These are phyloP conservation scores for Claviceps sp. DNA, from an alignment of 2,329 filamentous ascomycete genomes.

Conservation along the genomic window DNA sequence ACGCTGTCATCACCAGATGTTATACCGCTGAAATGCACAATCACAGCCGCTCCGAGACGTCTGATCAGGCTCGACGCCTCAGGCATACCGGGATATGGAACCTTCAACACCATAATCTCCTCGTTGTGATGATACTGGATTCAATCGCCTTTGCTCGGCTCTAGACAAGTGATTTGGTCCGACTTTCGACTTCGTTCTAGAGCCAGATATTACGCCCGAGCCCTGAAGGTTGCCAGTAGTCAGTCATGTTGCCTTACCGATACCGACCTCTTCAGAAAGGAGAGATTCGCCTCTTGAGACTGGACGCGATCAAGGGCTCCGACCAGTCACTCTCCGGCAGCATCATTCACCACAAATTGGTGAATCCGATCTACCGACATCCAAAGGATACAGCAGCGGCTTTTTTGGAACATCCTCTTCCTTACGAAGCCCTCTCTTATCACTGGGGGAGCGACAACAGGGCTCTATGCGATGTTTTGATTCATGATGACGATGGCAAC, in stretches of 20 bases:
- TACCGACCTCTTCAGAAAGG: conserved; percentile 1
- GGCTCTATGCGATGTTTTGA: background rate
- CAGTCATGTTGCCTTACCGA: conserved; percentile 2
- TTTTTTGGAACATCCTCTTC: conserved; percentile 1
- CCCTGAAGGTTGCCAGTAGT: background rate
- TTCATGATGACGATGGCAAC: background rate
- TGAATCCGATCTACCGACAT: conserved; percentile 1
- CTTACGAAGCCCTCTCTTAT: conserved; percentile 6
- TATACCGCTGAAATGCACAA: no score
- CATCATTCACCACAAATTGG: conserved; percentile 5
- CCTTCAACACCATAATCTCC: no score
- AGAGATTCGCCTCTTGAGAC: conserved; percentile 6
- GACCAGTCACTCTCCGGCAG: conserved; percentile 1
- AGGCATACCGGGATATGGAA: no score
- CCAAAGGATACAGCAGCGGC: background rate
- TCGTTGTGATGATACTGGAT: no score
- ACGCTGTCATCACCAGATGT: no score
- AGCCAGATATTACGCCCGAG: background rate
- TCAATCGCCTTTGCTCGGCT: no score
- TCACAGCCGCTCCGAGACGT: no score
- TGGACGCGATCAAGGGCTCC: background rate
- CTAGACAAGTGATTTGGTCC: no score
- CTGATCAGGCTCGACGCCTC: no score
- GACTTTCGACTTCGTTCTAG: background rate
- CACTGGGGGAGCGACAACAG: conserved; percentile 6